Conservation (phyloP, 1,139 yeast species). For the Candida dubliniensis region DNA sequence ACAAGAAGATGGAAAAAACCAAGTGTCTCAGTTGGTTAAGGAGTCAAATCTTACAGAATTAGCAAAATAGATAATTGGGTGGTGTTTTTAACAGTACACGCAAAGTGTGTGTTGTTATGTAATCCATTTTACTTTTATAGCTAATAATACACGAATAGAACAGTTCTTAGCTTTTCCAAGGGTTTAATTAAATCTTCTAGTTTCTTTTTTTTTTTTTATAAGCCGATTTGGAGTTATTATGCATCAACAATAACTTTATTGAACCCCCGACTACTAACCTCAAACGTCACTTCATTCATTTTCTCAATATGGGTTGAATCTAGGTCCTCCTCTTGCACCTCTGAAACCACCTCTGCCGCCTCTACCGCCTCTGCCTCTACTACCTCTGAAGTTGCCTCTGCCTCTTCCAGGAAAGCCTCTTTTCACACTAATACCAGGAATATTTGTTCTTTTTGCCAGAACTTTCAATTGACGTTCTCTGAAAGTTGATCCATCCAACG, state of each 20-base stretch:
- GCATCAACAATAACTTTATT: neutral
- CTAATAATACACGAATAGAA: slow-evolving; percentile 2
- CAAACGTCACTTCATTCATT: neutral
- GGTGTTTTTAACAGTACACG: too few species aligned
- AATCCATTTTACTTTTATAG: neutral
- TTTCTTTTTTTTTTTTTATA: too few species aligned
- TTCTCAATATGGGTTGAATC: slow-evolving; percentile 24
- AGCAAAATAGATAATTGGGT: too few species aligned
- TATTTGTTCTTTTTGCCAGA: slow-evolving; percentile 73
- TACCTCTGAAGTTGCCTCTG: slow-evolving; percentile 22
- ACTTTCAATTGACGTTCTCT: slow-evolving; percentile 73
- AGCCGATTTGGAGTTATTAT: too few species aligned
- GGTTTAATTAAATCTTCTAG: neutral
- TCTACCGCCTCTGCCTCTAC: slow-evolving; percentile 25
- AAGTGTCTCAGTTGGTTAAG: slow-evolving; percentile 24
- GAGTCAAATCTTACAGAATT: slow-evolving; percentile 16
- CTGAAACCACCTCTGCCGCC: slow-evolving; percentile 22
- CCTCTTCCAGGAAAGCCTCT: slow-evolving; percentile 44
- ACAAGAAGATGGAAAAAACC: slow-evolving; percentile 24
- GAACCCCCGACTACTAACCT: neutral
- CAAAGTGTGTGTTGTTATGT: neutral
- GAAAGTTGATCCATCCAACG: slow-evolving; percentile 62
- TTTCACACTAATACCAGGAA: slow-evolving; percentile 62
- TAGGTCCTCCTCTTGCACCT: slow-evolving; percentile 26
- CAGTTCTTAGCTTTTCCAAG: neutral